Evolutionary conservation across 192 early-diverging fungal genomes (phyloP).

Genomic region (Powellomyces hirtus): DNA sequence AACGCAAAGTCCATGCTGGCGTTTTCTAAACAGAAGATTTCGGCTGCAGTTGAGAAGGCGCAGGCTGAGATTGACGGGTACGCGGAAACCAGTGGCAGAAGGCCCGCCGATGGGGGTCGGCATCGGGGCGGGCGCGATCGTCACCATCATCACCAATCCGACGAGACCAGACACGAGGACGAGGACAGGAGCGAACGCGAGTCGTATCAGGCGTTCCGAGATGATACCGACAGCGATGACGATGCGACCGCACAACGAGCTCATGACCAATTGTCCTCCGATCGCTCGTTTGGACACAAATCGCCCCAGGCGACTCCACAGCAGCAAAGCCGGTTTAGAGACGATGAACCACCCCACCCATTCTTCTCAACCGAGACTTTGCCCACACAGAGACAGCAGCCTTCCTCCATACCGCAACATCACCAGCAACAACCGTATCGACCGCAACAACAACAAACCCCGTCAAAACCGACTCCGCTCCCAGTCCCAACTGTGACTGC

Average conservation of each 20-base stretch:
- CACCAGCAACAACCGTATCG: not conserved
- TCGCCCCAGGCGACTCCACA: too few relatives aligned
- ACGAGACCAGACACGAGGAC: slow-evolving; percentile 9
- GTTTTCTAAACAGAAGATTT: slow-evolving; percentile 51
- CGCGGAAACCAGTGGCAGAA: not conserved
- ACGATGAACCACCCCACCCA: too few relatives aligned
- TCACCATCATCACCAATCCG: slow-evolving; percentile 12
- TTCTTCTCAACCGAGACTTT: too few relatives aligned
- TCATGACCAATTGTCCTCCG: too few relatives aligned
- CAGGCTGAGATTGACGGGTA: slow-evolving; percentile 54
- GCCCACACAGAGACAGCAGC: not conserved
- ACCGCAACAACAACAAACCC: not conserved
- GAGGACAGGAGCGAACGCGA: not conserved
- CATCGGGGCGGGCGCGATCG: not conserved
- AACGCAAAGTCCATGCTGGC: slow-evolving; percentile 65
- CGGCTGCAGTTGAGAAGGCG: slow-evolving; percentile 58
- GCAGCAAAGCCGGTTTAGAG: too few relatives aligned
- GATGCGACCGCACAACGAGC: not conserved
- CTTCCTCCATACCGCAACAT: not conserved
- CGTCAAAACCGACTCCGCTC: slow-evolving; percentile 14
- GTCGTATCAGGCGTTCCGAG: not conserved
- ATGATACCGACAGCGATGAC: not conserved
- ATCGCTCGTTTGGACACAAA: too few relatives aligned
- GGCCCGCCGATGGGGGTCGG: not conserved
- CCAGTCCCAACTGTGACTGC: slow-evolving; percentile 35